These are phyloP conservation scores for Lachancea lanzarotensis DNA, from an alignment of 805 yeast species.

Conservation along the genomic window DNA sequence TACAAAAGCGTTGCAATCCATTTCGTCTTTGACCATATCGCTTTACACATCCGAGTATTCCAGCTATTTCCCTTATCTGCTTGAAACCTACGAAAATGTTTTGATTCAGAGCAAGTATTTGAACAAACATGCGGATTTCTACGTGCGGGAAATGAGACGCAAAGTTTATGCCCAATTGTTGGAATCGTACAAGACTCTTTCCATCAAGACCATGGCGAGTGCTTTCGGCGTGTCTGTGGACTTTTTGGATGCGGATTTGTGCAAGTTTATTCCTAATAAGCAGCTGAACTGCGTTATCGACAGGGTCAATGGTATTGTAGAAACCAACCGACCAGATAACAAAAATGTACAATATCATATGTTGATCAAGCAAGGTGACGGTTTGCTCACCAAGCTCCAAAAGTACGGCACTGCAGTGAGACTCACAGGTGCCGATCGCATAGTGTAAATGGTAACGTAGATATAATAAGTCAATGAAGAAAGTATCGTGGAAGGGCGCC, in stretches of 20 bases:
- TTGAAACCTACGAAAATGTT: constrained; percentile 69
- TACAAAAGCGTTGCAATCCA: constrained; percentile 66
- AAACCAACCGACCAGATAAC: constrained; percentile 93
- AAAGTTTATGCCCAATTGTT: constrained; percentile 90
- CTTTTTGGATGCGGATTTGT: constrained; percentile 79
- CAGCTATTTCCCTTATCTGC: constrained; percentile 65
- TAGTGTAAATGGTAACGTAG: constrained; percentile 14
- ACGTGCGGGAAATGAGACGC: constrained; percentile 87
- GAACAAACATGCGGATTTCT: constrained; percentile 72
- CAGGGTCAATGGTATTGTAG: constrained; percentile 89
- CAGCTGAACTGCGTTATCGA: constrained; percentile 94
- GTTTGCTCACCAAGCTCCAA: constrained; percentile 85
- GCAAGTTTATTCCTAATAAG: constrained; percentile 87
- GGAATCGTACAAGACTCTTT: constrained; percentile 88
- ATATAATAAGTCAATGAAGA: background rate
- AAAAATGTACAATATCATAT: constrained; percentile 89
- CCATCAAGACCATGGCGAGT: constrained; percentile 87
- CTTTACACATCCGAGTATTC: constrained; percentile 85
- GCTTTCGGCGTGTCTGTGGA: constrained; percentile 86
- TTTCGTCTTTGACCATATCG: constrained; percentile 75
- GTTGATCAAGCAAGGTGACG: constrained; percentile 88
- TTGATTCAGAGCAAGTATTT: constrained; percentile 62
- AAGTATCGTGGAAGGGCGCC: too few species aligned
- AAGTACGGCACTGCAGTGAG: constrained; percentile 97
- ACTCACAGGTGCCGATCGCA: constrained; percentile 83